Evolutionary conservation across 345 rosid species (phyloP).

Genomic region (Moricandia arvensis): DNA sequence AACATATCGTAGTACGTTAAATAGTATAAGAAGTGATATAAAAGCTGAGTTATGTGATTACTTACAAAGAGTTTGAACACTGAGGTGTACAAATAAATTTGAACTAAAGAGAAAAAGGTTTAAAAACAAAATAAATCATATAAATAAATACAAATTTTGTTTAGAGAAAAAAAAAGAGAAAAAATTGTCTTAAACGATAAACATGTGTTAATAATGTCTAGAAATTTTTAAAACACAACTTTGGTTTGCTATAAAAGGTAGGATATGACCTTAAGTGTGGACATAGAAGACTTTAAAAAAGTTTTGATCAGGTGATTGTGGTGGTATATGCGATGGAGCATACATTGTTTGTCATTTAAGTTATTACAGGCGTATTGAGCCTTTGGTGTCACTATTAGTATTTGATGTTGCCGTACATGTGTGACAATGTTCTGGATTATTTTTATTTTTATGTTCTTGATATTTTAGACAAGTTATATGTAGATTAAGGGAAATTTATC

Average conservation of each 20-base stretch:
- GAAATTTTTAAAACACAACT: no score
- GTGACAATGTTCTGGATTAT: not conserved
- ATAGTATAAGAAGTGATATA: not conserved
- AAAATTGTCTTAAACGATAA: not conserved
- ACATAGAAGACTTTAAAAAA: not conserved
- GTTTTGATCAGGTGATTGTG: not conserved
- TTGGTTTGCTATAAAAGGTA: no score
- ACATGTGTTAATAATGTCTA: not conserved
- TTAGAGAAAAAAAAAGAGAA: no score
- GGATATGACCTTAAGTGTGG: no score
- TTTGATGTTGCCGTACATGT: not conserved
- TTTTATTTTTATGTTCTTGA: not conserved
- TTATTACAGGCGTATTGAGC: not conserved
- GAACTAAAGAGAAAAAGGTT: not conserved
- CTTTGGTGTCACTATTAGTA: not conserved
- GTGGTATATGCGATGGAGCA: not conserved
- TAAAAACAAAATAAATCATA: not conserved
- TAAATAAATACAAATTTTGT: not conserved
- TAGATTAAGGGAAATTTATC: not conserved
- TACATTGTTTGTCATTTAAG: not conserved
- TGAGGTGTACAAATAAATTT: not conserved
- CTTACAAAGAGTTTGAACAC: not conserved
- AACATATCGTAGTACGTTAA: not conserved
- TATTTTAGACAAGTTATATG: not conserved
- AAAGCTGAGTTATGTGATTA: no score